Percentiles rank a stretch among this genome's conserved stretches.
Evolutionary conservation across 176 grass and related monocot species (phyloP).

Genomic region (Triticum dicoccoides): DNA sequence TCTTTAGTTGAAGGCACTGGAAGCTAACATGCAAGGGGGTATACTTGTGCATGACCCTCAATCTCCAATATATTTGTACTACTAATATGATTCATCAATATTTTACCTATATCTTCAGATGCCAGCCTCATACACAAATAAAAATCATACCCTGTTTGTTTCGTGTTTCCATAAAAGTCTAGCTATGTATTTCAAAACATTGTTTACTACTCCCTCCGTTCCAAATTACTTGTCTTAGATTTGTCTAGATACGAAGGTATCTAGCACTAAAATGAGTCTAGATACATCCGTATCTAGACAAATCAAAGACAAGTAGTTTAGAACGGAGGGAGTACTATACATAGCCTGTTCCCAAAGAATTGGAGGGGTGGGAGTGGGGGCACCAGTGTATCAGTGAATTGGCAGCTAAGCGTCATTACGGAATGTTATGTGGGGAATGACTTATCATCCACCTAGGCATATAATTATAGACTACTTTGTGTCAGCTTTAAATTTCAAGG

Average conservation of each 20-base stretch:
- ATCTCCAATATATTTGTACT: not conserved
- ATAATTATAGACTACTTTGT: too few species aligned
- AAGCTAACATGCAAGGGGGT: not conserved
- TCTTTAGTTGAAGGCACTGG: not conserved
- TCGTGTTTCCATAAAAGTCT: not conserved
- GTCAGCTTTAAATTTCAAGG: not conserved
- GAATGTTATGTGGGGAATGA: not conserved
- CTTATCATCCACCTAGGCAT: not conserved
- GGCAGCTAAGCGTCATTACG: not conserved
- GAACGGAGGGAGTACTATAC: too few species aligned
- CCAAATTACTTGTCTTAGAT: too few species aligned
- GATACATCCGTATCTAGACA: too few species aligned
- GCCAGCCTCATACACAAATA: not conserved
- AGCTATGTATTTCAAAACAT: not conserved
- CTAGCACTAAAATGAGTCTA: too few species aligned
- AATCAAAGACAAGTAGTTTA: too few species aligned
- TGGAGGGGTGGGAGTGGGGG: not conserved
- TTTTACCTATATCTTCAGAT: not conserved
- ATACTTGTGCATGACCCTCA: not conserved
- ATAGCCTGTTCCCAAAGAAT: not conserved
- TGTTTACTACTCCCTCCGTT: too few species aligned
- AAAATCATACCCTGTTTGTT: not conserved
- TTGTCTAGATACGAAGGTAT: too few species aligned
- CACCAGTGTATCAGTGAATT: not conserved
- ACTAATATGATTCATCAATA: not conserved